Percentiles rank a stretch among this genome's conserved stretches.
These are phyloP conservation scores for Sclerotinia nivalis DNA, from an alignment of 2,329 filamentous ascomycete species.

Conservation along the genomic window DNA sequence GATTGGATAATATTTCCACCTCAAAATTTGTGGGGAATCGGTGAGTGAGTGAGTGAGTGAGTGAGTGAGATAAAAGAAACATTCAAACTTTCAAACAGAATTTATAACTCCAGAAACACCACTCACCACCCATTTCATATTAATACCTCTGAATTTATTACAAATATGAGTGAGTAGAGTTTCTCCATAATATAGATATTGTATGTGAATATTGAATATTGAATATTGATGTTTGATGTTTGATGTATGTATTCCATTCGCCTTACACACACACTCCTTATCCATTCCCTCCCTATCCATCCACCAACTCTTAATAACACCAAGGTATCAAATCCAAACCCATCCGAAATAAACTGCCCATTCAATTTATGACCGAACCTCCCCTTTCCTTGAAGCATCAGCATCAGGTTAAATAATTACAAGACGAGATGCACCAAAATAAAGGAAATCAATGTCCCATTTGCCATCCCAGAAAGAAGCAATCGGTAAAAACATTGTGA, in stretches of 20 bases:
- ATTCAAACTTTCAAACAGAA: too few species aligned
- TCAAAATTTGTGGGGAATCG: too few species aligned
- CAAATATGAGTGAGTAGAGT: not conserved
- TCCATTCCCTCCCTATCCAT: conserved; percentile 12
- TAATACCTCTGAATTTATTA: too few species aligned
- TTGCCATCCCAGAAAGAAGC: conserved; percentile 1
- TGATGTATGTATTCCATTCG: conserved; percentile 2
- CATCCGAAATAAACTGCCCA: conserved; percentile 25
- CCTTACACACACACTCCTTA: conserved; percentile 2
- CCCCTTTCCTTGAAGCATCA: conserved; percentile 9
- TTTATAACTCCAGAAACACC: too few species aligned
- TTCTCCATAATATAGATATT: not conserved
- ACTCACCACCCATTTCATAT: too few species aligned
- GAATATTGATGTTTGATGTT: conserved; percentile 7
- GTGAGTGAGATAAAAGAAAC: too few species aligned
- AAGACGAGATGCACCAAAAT: conserved; percentile 24
- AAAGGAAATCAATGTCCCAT: not conserved
- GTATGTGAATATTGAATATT: not conserved
- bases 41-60: too few species aligned
- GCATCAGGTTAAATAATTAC: conserved; percentile 8
- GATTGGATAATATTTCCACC: too few species aligned
- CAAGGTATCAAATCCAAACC: conserved; percentile 38
- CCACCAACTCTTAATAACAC: conserved; percentile 31
- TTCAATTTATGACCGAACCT: conserved; percentile 34
- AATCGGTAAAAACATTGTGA: conserved; percentile 23